These are phyloP conservation scores for Suillus alpinus DNA, from an alignment of 768 basidiomycete species.

Conservation along the genomic window DNA sequence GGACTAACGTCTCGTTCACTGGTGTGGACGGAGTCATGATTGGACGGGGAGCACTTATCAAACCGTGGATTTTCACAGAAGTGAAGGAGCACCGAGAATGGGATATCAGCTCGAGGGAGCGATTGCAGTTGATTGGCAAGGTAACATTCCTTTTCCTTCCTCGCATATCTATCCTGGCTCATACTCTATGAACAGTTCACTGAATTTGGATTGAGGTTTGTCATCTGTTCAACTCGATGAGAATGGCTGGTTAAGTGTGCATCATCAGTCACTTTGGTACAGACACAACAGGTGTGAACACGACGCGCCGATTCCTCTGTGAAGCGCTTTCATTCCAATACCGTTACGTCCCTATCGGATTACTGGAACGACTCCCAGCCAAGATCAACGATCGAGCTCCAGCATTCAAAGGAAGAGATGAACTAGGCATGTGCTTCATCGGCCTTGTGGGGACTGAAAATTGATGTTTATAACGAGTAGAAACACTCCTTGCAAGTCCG, in stretches of 20 bases:
- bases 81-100: constrained; percentile 90
- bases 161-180: constrained; percentile 3
- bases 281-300: constrained; percentile 87
- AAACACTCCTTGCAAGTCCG: constrained; percentile 78
- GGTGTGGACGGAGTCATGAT: constrained; percentile 97
- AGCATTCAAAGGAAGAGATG: constrained; percentile 81
- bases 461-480: constrained; percentile 35
- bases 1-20: constrained; percentile 67
- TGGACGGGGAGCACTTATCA: constrained; percentile 91
- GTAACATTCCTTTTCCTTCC: constrained; percentile 36
- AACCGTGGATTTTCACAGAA: constrained; percentile 96
- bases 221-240: neutral
- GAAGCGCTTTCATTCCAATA: constrained; percentile 96
- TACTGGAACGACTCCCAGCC: constrained; percentile 79
- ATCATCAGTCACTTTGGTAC: constrained; percentile 71
- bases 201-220: constrained; percentile 77
- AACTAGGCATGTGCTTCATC: constrained; percentile 62
- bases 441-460: neutral
- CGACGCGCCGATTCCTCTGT: constrained; percentile 88
- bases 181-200: constrained; percentile 53
- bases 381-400: constrained; percentile 90
- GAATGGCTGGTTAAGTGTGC: constrained; percentile 1
- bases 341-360: constrained; percentile 91
- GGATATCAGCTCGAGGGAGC: constrained; percentile 86
- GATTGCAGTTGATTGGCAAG: constrained; percentile 75